Evolutionary conservation across 2,329 filamentous ascomycete species (phyloP).

Genomic region (Elsinoe australis): DNA sequence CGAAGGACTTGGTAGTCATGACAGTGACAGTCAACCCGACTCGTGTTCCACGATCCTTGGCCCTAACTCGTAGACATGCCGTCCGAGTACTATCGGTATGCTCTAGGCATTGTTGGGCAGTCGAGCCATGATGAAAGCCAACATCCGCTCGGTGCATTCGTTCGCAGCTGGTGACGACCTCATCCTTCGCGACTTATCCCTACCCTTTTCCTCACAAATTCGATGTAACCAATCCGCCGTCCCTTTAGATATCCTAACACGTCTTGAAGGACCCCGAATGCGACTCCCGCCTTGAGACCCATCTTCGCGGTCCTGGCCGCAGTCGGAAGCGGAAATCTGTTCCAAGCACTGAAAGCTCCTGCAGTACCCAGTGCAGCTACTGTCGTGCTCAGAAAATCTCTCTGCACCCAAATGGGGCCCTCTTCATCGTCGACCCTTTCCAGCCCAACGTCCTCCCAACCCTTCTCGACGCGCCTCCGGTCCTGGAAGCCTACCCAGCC

Average conservation of each 20-base stretch:
- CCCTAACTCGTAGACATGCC: too few species aligned
- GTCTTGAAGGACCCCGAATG: slow-evolving; percentile 77
- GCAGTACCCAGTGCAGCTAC: slow-evolving; percentile 77
- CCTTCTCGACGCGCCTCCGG: slow-evolving; percentile 33
- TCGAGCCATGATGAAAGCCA: too few species aligned
- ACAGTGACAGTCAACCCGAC: too few species aligned
- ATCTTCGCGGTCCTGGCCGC: slow-evolving; percentile 60
- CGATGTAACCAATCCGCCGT: slow-evolving; percentile 65
- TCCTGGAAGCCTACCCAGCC: slow-evolving; percentile 33
- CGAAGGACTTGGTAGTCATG: too few species aligned
- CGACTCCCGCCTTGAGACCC: slow-evolving; percentile 69
- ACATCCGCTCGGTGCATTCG: too few species aligned
- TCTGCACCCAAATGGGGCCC: slow-evolving; percentile 30
- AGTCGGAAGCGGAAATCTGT: slow-evolving; percentile 66
- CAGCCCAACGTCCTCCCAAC: slow-evolving; percentile 26
- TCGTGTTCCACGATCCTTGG: too few species aligned
- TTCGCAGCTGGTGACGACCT: too few species aligned
- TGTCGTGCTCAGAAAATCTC: slow-evolving; percentile 73
- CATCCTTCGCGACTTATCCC: too few species aligned
- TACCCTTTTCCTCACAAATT: slow-evolving; percentile 41
- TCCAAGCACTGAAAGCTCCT: slow-evolving; percentile 78
- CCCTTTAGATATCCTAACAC: slow-evolving; percentile 60
- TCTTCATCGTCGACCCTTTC: slow-evolving; percentile 22
- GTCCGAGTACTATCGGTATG: too few species aligned
- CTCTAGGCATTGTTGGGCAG: too few species aligned